phyloP scores from a whole-genome alignment of 2,329 filamentous ascomycete species.

The Exophiala sp. region DNA sequence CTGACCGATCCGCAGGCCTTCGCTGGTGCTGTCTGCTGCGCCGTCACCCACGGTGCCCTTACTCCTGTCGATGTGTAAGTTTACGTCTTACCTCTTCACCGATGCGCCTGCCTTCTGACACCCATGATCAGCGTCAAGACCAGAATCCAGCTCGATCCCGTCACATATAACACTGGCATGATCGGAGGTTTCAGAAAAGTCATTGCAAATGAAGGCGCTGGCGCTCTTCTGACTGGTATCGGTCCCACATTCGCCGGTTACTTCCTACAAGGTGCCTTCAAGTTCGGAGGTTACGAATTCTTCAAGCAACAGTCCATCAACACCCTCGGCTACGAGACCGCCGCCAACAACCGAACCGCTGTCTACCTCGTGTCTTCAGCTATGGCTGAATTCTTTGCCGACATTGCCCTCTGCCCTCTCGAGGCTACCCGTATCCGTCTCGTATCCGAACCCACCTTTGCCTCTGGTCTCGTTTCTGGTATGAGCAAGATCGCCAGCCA shows the following conservation, averaged over 20 bases:
- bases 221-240: conserved; percentile 78
- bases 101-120: conserved; percentile 24
- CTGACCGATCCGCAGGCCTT: conserved; percentile 56
- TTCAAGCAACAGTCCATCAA: conserved; percentile 93
- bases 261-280: conserved; percentile 91
- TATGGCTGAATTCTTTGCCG: conserved; percentile 61
- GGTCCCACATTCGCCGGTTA: conserved; percentile 85
- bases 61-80: conserved; percentile 99
- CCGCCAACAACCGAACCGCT: conserved; percentile 72
- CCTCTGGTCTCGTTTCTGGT: conserved; percentile 72
- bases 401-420: conserved; percentile 75
- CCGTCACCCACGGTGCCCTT: conserved; percentile 91
- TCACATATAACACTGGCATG: conserved; percentile 82
- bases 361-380: conserved; percentile 71
- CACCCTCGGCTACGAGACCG: conserved; percentile 71
- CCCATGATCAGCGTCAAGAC: conserved; percentile 74
- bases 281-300: conserved; percentile 93
- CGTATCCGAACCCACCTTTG: conserved; percentile 82
- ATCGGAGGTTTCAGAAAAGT: conserved; percentile 85
- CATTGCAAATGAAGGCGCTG: conserved; percentile 77
- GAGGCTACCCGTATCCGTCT: conserved; percentile 93
- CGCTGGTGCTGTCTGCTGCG: conserved; percentile 96
- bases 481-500: conserved; percentile 79
- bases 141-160: conserved; percentile 87
- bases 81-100: conserved; percentile 12